Conservation (phyloP, 2,329 filamentous ascomycete genomes). For the Fusarium neocosmosporiellum region DNA sequence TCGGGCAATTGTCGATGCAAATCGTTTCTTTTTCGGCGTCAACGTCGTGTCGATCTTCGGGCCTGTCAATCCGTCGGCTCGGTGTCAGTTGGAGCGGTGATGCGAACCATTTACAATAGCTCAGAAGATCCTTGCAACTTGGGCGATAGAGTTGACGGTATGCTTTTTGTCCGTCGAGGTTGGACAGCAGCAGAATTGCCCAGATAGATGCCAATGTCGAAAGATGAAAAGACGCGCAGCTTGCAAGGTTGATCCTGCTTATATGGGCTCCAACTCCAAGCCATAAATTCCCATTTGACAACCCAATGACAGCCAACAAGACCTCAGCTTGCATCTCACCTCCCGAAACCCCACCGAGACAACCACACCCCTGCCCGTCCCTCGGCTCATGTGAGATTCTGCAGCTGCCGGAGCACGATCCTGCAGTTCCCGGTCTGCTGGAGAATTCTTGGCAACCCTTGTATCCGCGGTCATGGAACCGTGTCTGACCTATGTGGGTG, state of each 20-base stretch:
- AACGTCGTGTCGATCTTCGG: constrained; percentile 26
- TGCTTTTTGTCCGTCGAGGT: background rate
- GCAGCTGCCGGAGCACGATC: constrained; percentile 34
- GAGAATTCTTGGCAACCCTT: constrained; percentile 25
- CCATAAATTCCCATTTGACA: background rate
- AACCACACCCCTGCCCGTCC: background rate
- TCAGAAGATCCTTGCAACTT: background rate
- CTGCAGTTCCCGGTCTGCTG: constrained; percentile 33
- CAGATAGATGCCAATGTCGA: background rate
- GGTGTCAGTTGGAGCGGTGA: constrained; percentile 23
- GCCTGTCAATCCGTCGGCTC: constrained; percentile 23
- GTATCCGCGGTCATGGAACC: constrained; percentile 30
- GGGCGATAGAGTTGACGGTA: background rate
- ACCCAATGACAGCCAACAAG: background rate
- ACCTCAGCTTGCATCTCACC: background rate
- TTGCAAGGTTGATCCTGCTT: background rate
- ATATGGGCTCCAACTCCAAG: background rate
- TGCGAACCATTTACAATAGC: constrained; percentile 10
- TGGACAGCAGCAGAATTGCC: no score
- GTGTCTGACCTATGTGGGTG: constrained; percentile 13
- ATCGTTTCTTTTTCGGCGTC: constrained; percentile 5
- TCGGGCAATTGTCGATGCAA: constrained; percentile 14
- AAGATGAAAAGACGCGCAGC: background rate
- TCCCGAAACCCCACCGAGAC: background rate
- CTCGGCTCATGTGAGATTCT: constrained; percentile 27